Evolutionary conservation across 2,329 filamentous ascomycete species (phyloP).

Genomic region (Pseudophaeomoniella oleicola): DNA sequence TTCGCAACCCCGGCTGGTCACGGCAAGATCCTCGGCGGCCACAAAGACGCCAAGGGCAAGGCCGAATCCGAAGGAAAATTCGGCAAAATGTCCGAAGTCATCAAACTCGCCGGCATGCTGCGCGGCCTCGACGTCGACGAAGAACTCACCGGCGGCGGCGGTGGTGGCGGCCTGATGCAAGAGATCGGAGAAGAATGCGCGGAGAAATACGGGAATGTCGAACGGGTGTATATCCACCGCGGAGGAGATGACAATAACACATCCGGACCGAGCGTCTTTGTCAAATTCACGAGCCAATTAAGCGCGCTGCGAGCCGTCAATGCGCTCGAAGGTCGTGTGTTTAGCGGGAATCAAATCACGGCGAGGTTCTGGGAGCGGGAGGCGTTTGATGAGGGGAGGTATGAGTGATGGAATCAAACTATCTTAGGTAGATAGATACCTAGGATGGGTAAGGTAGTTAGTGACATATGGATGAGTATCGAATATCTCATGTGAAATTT

Average conservation of each 20-base stretch:
- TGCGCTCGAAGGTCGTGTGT: conserved; percentile 71
- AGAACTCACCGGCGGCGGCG: conserved; percentile 54
- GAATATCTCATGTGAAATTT: too few species aligned
- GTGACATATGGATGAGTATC: too few species aligned
- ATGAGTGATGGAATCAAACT: too few species aligned
- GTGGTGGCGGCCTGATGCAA: conserved; percentile 54
- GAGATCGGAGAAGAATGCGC: conserved; percentile 92
- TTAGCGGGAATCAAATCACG: conserved; percentile 74
- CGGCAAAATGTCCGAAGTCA: conserved; percentile 64
- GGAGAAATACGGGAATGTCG: conserved; percentile 73
- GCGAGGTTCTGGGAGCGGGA: conserved; percentile 71
- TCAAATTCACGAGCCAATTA: conserved; percentile 78
- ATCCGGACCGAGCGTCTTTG: conserved; percentile 54
- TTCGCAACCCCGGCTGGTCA: conserved; percentile 55
- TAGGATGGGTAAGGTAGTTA: too few species aligned
- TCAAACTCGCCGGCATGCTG: conserved; percentile 73
- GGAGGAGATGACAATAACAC: conserved; percentile 35
- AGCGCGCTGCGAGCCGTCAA: conserved; percentile 81
- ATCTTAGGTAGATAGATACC: too few species aligned
- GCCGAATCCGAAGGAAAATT: conserved; percentile 40
- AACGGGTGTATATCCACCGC: conserved; percentile 53
- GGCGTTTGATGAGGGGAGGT: conserved; percentile 60
- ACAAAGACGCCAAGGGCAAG: conserved; percentile 34
- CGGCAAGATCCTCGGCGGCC: conserved; percentile 67
- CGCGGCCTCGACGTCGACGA: conserved; percentile 65